phyloP scores from a whole-genome alignment of 1,284 basidiomycete genomes.

The Sanguinoderma infundibulare region DNA sequence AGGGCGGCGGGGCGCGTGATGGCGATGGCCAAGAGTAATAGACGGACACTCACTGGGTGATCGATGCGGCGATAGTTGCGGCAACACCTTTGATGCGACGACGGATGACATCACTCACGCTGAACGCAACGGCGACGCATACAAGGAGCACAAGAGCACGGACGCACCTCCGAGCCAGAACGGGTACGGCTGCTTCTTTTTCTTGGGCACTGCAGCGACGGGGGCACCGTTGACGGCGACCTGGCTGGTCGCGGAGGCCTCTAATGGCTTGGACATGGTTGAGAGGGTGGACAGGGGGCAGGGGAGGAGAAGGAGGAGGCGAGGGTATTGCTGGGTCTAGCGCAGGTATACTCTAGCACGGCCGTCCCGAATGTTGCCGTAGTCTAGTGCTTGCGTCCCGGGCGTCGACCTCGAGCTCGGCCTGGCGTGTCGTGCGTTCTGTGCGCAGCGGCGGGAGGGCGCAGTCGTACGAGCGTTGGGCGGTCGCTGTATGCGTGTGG shows the following conservation, averaged over 20 bases:
- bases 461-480: constrained; percentile 17
- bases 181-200: constrained; percentile 76
- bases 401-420: background rate
- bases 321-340: constrained; percentile 14
- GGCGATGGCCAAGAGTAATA: background rate
- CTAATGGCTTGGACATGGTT: constrained; percentile 23
- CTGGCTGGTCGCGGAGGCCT: constrained; percentile 13
- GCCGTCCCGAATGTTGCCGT: constrained; percentile 1
- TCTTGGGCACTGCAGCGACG: constrained; percentile 38
- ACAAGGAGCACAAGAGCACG: background rate
- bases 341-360: constrained; percentile 12
- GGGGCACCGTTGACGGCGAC: constrained; percentile 15
- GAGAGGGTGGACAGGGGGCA: background rate
- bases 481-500: background rate
- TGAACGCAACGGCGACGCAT: background rate
- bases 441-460: background rate
- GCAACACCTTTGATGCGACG: constrained; percentile 61
- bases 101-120: constrained; percentile 7
- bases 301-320: background rate
- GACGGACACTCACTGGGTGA: constrained; percentile 66
- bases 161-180: constrained; percentile 80
- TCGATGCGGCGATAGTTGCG: constrained; percentile 79
- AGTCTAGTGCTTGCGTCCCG: background rate
- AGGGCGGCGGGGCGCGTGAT: no score
- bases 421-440: background rate